Base-by-base conservation (phyloP, 108 stramenopile species). In the Nitzschia sp. region DNA sequence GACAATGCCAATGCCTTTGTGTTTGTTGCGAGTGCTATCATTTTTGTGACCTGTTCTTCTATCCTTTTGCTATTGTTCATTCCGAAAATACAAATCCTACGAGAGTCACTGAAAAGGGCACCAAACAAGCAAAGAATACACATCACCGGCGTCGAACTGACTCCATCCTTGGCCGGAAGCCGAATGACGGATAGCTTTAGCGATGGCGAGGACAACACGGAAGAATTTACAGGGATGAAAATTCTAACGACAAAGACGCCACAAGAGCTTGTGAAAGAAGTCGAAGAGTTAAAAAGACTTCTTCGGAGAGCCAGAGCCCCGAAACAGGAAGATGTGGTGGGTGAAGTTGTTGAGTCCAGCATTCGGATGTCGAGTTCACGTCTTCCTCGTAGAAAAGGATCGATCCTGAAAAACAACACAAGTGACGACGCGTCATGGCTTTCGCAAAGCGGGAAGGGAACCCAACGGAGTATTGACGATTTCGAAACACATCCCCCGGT, bases 221-320 rank as follows among this genome's bases (percentile, higher is more conserved):
- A 29, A 2, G 68, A 57, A 32, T 57, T 33, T 28, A 57, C 26
- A 47, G 57, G 45, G 29, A 47, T 62, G 70, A 61, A 54, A 44
- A 74, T 74, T 33, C 35, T 74, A n/a, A 66, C 73, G 11, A 74
- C 73, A 0, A 74, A 74, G 35, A 66, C 65, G 4, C 45, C 55
- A 28, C 28, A 65, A 25, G 73, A 74, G 58, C 66, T 74, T 27
- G 15, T 45, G 1, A 28, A 35, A 19, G 64, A 74, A 41, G 29
- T 59, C 8, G 54, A 46, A 52, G 13, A 13, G 6, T 50, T 74
- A 46, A 66, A 66, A 38, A 19, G 27, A 29, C 48, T 53, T 26
- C 77, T 72, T 28, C 9, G 19, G 48, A 50, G 19, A n/a, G 48
- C 9, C 6, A 6, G 38, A 41, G 38, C 38, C 13, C n/a, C n/a